phyloP scores from a whole-genome alignment of 1,284 basidiomycete genomes.

The Cutaneotrichosporon spelunceum region DNA sequence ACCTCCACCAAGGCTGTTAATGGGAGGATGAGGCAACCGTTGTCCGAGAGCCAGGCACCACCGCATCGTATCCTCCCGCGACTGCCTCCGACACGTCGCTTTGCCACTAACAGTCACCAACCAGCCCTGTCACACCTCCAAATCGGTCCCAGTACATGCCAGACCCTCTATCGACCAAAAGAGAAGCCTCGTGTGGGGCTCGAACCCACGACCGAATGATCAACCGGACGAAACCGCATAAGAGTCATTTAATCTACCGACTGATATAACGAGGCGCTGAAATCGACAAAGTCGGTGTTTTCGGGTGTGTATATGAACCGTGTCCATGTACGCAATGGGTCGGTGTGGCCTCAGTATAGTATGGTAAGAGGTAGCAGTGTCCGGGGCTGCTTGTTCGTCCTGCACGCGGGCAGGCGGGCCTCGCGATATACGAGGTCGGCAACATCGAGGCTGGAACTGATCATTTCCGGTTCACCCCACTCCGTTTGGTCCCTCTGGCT shows the following conservation, averaged over 20 bases:
- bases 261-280: slow-evolving; percentile 4
- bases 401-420: too few species aligned
- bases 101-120: too few species aligned
- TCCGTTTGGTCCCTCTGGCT: too few species aligned
- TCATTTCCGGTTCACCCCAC: too few species aligned
- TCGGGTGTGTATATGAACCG: neutral
- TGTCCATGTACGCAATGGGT: neutral
- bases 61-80: neutral
- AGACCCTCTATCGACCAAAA: neutral
- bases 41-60: neutral
- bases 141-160: neutral
- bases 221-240: slow-evolving; percentile 3
- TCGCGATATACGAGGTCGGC: too few species aligned
- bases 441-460: too few species aligned
- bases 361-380: too few species aligned
- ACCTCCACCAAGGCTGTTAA: too few species aligned
- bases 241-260: slow-evolving; percentile 7
- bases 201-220: slow-evolving; percentile 15
- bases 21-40: too few species aligned
- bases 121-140: neutral
- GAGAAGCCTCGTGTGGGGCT: slow-evolving; percentile 15
- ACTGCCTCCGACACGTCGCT: neutral
- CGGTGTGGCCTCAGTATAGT: too few species aligned
- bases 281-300: neutral
- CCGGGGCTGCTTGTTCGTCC: too few species aligned